Evolutionary conservation across 1,139 yeast species (phyloP).

Genomic region (Scheffersomyces segobiensis): DNA sequence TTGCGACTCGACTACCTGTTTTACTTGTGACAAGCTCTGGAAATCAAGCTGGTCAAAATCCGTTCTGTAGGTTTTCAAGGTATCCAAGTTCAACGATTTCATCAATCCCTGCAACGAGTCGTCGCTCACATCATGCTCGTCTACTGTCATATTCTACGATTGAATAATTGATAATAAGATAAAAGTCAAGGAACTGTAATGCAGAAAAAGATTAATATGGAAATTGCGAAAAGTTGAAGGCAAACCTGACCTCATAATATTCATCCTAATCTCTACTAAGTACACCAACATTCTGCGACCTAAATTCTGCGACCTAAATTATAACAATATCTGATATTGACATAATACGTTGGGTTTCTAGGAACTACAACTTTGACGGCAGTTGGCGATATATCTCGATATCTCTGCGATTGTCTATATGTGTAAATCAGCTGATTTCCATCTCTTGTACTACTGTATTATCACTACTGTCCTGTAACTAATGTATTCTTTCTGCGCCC

Average conservation of each 20-base stretch:
- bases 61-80: slow-evolving; percentile 20
- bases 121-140: slow-evolving; percentile 7
- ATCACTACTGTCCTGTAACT: not conserved
- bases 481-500: not conserved
- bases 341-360: no score
- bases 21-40: slow-evolving; percentile 29
- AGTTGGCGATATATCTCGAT: no score
- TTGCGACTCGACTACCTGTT: slow-evolving; percentile 35
- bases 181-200: not conserved
- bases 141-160: not conserved
- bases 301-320: not conserved
- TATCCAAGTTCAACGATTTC: slow-evolving; percentile 39
- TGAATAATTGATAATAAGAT: not conserved
- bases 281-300: not conserved
- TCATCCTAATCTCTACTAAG: not conserved
- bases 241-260: not conserved
- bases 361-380: no score
- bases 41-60: slow-evolving; percentile 23
- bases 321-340: no score
- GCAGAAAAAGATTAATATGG: not conserved
- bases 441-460: not conserved
- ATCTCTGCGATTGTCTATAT: not conserved
- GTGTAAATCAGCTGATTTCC: not conserved
- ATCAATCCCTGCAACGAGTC: slow-evolving; percentile 40
- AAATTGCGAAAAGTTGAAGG: not conserved